These are phyloP conservation scores for Xylaria sp. DNA, from an alignment of 2,329 filamentous ascomycete genomes.

Conservation along the genomic window DNA sequence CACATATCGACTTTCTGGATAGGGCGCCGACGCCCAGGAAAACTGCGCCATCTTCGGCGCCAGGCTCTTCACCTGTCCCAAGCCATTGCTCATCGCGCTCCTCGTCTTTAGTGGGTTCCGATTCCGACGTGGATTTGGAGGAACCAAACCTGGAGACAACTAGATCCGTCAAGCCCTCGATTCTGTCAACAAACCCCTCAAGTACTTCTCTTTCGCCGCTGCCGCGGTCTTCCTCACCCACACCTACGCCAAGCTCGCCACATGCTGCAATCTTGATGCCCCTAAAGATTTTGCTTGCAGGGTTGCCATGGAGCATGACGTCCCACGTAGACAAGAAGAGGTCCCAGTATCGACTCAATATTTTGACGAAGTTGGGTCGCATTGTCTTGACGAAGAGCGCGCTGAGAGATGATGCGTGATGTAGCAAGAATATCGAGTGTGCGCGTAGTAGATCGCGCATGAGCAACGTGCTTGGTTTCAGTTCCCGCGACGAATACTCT, in stretches of 20 bases:
- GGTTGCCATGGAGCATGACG: conserved; percentile 89
- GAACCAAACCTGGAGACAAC: conserved; percentile 86
- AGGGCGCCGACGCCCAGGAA: conserved; percentile 85
- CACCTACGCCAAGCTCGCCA: conserved; percentile 91
- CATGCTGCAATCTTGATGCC: conserved; percentile 90
- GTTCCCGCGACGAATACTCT: conserved; percentile 90
- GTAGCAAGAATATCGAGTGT: conserved; percentile 85
- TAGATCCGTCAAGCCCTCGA: conserved; percentile 87
- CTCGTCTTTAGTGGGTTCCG: conserved; percentile 48
- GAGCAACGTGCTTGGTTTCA: conserved; percentile 83
- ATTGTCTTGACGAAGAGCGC: conserved; percentile 73
- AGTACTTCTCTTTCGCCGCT: conserved; percentile 94
- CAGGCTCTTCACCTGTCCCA: conserved; percentile 74
- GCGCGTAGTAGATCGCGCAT: conserved; percentile 84
- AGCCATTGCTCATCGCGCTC: conserved; percentile 70
- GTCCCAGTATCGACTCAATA: conserved; percentile 86
- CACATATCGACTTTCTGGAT: conserved; percentile 75
- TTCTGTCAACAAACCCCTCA: conserved; percentile 83
- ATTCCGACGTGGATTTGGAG: conserved; percentile 46
- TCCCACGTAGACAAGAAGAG: conserved; percentile 79
- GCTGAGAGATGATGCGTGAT: conserved; percentile 81
- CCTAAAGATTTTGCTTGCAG: conserved; percentile 79
- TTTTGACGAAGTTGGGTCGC: conserved; percentile 75
- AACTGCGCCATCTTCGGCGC: conserved; percentile 82
- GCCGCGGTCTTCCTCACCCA: conserved; percentile 94